Evolutionary conservation across 2,329 filamentous ascomycete genomes (phyloP), one percentile per base, ranked within the genome.

Genomic region (Fusarium heterosporum): DNA sequence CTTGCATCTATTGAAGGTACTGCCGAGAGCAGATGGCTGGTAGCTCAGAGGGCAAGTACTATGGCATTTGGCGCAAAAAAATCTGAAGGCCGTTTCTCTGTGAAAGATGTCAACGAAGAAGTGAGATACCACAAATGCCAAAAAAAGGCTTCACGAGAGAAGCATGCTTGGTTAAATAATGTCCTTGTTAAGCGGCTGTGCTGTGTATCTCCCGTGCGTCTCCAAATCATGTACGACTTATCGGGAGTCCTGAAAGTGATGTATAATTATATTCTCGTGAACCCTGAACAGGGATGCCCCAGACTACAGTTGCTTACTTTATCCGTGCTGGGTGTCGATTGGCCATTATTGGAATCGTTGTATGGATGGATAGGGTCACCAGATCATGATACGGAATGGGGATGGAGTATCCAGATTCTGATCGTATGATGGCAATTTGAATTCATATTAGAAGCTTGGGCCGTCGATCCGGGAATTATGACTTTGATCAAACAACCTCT

Each of bases 1-100:
- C 78, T 79, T 87, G 84, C 84, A 87, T 85, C 84, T 83, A 83
- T 84, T 81, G 80, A 83, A 79, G 76, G 77, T 81, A 80, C 79
- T 81, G 79, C 78, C 74, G 72, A 78, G 77, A 77, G 80, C 80
- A 81, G 80, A 78, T 78, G 77, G 78, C 77, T 79, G 79, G 76
- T 81, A 83, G 79, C 78, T 81, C 76, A 74, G 78, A 80, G 74
- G 80, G 79, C 81, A 82, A 81, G 78, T 81, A 81, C 78, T 77
- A 79, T 80, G 79, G 76, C 79, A 80, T 81, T 81, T 81, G 79
- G 80, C 81, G 81, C 79, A 82, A 77, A 79, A 62, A 78, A 78
- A 79, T 69, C 64, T 71, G 64, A 73, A 73, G 62, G 67, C 66
- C 70, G 55, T 67, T 67, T 73, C 66, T 73, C 61, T 67, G 70